Evolutionary conservation across 2,329 filamentous ascomycete genomes (phyloP), one percentile per base, ranked within the genome.

Genomic region (Colletotrichum sp.): DNA sequence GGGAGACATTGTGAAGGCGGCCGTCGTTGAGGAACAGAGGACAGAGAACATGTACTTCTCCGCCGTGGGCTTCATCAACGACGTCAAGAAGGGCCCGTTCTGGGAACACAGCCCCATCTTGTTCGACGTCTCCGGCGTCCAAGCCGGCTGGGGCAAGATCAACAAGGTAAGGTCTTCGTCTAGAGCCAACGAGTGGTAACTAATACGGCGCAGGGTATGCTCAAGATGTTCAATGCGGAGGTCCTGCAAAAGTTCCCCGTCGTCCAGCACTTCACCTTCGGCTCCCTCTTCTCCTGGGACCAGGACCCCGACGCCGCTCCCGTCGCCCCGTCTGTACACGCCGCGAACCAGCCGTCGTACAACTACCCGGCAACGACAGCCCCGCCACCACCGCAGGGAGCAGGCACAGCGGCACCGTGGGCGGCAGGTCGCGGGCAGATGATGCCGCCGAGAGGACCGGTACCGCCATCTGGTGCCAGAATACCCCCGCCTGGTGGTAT

Each of bases 211-310:
- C 76, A 94, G 93, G 97, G 97, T 68, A 99, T 99, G 97, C 92
- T 99, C 81, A 99, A 99, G 86, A 99, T 99, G 97, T 99, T 96
- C 87, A 96, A 98, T 79, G 97, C 95, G 21, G 97, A 99, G 87
- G 97, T 99, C 5, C 89, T 99, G 16, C 95, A 95, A 52, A 99
- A 99, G 84, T 98, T 98, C 82, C 97, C 97, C 4, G 97, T 99
- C 4, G 95, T 99, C n/a, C 97, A 99, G 85, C 97, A 99, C 85
- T 99, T 97, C 79, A 91, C 90, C 4, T 96, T 97, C 79, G 95
- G 95, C 30, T 94, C 93, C 8, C 86, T 97, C n/a, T 95, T 96
- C 82, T 91, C 90, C 49, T 96, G 94, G 93, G 92, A 95, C 3
- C 85, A 84, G 63, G 93, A 96, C 81, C 93, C 93, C 0, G 86